Conservation (phyloP, 139 green algal species). For the Volvox africanus region DNA sequence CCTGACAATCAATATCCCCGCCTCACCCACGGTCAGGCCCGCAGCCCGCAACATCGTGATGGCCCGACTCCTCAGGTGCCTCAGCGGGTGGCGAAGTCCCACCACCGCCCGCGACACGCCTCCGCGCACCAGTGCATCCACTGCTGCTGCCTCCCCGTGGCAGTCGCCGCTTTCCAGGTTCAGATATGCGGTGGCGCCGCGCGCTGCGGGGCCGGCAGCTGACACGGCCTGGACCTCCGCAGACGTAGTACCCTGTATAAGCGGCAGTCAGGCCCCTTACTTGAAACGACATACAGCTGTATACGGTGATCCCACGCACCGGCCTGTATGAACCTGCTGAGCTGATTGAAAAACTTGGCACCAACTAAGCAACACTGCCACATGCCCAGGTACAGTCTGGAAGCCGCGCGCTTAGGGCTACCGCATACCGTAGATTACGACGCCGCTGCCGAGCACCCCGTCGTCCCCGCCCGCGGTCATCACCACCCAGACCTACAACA, state of each 20-base stretch:
- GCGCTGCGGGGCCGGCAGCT: constrained; percentile 51
- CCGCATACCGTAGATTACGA: too few species aligned
- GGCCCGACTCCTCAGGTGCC: constrained; percentile 75
- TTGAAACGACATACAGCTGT: too few species aligned
- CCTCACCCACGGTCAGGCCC: constrained; percentile 85
- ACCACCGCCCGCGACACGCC: constrained; percentile 91
- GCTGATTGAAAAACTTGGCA: too few species aligned
- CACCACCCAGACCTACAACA: too few species aligned
- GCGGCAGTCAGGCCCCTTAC: too few species aligned
- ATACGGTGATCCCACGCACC: too few species aligned
- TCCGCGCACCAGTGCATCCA: constrained; percentile 79
- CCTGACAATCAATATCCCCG: not conserved
- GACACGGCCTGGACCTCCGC: constrained; percentile 76
- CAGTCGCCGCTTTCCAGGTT: constrained; percentile 94
- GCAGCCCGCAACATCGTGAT: constrained; percentile 70
- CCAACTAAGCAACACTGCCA: too few species aligned
- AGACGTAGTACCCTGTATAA: constrained; percentile 72
- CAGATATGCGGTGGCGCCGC: constrained; percentile 88
- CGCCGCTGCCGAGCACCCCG: too few species aligned
- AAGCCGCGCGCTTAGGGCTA: too few species aligned
- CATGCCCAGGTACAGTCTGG: too few species aligned
- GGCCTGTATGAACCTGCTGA: too few species aligned
- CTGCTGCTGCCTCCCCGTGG: constrained; percentile 83
- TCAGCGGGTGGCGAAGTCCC: constrained; percentile 91
- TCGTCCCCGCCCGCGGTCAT: too few species aligned